phyloP scores from a whole-genome alignment of 768 basidiomycete genomes.

The Cystofilobasidium macerans region DNA sequence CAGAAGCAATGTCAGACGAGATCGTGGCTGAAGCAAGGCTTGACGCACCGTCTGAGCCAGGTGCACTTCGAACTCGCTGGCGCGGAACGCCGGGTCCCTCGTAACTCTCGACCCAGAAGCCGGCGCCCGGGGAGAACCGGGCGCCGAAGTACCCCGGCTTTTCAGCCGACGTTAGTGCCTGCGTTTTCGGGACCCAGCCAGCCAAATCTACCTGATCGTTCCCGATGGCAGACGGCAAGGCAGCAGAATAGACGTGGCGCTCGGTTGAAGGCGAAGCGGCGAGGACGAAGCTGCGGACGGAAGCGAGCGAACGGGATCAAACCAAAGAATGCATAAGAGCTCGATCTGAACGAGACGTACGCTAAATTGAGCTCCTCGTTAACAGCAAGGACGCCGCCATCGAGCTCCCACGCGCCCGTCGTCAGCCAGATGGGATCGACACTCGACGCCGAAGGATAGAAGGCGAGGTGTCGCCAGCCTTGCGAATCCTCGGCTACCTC shows the following conservation, averaged over 20 bases:
- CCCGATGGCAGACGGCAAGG: conserved; percentile 48
- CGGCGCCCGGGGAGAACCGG: conserved; percentile 71
- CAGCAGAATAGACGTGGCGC: conserved; percentile 69
- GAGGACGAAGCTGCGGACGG: conserved; percentile 59
- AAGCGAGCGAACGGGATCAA: background rate
- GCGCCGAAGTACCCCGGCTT: conserved; percentile 51
- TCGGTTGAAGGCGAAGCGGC: conserved; percentile 73
- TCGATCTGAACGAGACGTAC: conserved; percentile 44
- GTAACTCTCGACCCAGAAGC: conserved; percentile 72
- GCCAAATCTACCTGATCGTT: too few relatives aligned
- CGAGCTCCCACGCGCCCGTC: conserved; percentile 80
- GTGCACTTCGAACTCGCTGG: conserved; percentile 63
- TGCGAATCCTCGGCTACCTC: conserved; percentile 73
- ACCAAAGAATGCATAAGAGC: background rate
- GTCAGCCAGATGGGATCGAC: conserved; percentile 65
- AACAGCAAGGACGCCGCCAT: conserved; percentile 58
- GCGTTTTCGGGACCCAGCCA: conserved; percentile 27
- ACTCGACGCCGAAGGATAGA: conserved; percentile 63
- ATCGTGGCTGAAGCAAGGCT: background rate
- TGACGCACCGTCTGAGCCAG: conserved; percentile 34
- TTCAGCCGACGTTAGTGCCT: conserved; percentile 35
- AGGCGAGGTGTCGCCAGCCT: conserved; percentile 85
- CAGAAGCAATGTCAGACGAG: background rate
- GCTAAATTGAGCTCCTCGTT: conserved; percentile 57
- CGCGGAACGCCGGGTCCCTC: conserved; percentile 72